These are phyloP conservation scores for Botrytis cinerea DNA, from an alignment of 2,329 filamentous ascomycete species.

Conservation along the genomic window DNA sequence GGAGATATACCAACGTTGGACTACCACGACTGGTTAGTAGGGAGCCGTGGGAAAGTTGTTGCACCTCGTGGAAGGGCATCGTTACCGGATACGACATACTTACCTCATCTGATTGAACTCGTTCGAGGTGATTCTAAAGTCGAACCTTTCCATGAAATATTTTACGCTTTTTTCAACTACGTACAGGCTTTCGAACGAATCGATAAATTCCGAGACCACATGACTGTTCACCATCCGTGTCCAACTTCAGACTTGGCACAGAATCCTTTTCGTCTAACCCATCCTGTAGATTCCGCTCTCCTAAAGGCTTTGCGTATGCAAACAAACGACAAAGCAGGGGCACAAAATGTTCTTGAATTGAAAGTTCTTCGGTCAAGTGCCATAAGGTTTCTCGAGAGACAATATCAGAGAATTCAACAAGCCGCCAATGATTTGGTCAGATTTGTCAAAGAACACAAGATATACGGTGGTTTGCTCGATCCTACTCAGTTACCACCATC, in stretches of 20 bases:
- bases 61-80: background rate
- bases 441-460: background rate
- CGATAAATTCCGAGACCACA: background rate
- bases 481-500: background rate
- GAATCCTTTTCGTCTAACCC: background rate
- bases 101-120: background rate
- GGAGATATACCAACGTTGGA: rapidly evolving
- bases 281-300: background rate
- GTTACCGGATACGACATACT: background rate
- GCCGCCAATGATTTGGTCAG: background rate
- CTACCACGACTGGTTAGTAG: background rate
- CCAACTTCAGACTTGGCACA: background rate
- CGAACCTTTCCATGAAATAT: background rate
- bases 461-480: background rate
- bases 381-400: background rate
- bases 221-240: background rate
- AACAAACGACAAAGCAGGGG: background rate
- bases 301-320: background rate
- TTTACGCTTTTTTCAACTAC: background rate
- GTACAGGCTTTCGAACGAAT: background rate
- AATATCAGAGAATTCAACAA: background rate
- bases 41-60: rapidly evolving
- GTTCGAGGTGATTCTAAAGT: background rate
- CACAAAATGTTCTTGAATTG: background rate
- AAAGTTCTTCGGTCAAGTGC: background rate